Conservation (phyloP, 495 filamentous ascomycete genomes). For the Penicillium fimorum region DNA sequence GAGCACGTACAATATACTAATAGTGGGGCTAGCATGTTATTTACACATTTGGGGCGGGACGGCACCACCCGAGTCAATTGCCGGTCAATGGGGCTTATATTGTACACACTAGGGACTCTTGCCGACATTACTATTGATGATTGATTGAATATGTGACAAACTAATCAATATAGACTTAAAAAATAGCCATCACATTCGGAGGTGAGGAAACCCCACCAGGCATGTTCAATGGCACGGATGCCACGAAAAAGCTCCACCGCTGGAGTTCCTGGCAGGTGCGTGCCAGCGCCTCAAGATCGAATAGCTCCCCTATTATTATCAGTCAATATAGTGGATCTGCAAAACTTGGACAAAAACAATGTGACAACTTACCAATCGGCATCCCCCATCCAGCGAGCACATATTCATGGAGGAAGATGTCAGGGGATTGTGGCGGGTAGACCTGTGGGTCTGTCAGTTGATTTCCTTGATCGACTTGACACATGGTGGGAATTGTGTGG, state of each 20-base stretch:
- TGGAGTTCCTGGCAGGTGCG: slow-evolving; percentile 40
- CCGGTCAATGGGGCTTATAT: not conserved
- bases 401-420: slow-evolving; percentile 50
- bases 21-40: not conserved
- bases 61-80: not conserved
- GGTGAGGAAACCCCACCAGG: slow-evolving; percentile 52
- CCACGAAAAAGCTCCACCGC: slow-evolving; percentile 56
- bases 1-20: not conserved
- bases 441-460: slow-evolving; percentile 23
- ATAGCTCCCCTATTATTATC: slow-evolving; percentile 45
- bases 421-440: slow-evolving; percentile 33
- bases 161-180: slow-evolving; percentile 20
- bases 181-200: slow-evolving; percentile 49
- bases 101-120: not conserved
- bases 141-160: too few relatives aligned
- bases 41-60: not conserved
- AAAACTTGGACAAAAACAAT: not conserved
- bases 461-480: not conserved
- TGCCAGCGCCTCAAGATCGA: slow-evolving; percentile 52
- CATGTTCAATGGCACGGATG: slow-evolving; percentile 53
- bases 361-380: slow-evolving; percentile 47
- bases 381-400: slow-evolving; percentile 55
- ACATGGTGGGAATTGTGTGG: not conserved
- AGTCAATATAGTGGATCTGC: slow-evolving; percentile 1
- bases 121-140: not conserved